These are phyloP conservation scores for Coccomyxa subellipsoidea DNA, from an alignment of 163 green algal genomes.

Conservation along the genomic window DNA sequence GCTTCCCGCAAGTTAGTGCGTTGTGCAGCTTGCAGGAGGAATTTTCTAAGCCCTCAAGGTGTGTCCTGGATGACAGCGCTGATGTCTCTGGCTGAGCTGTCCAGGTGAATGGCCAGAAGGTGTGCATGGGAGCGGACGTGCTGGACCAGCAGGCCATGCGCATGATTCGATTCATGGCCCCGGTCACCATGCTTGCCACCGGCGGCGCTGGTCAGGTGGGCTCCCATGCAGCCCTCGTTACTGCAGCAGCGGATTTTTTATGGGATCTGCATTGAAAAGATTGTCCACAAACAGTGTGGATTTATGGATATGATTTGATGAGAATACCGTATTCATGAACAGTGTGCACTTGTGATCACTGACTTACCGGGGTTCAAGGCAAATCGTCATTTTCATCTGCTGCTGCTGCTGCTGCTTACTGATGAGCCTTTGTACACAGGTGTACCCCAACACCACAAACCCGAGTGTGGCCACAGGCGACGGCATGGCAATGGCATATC, in stretches of 20 bases:
- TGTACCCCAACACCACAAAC: constrained; percentile 98
- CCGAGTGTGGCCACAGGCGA: constrained; percentile 91
- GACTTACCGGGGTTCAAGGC: too few species aligned
- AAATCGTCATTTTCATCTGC: too few species aligned
- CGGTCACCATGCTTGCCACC: constrained; percentile 85
- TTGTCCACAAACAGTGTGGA: too few species aligned
- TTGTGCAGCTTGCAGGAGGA: too few species aligned
- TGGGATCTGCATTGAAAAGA: too few species aligned
- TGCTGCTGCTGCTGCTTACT: background rate
- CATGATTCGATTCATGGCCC: constrained; percentile 80
- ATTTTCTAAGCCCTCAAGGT: too few species aligned
- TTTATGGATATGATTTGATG: too few species aligned
- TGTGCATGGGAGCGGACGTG: constrained; percentile 78
- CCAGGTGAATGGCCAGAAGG: constrained; percentile 34
- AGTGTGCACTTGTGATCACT: too few species aligned
- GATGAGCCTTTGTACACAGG: constrained; percentile 27
- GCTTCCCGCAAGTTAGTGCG: too few species aligned
- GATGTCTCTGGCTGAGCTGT: background rate
- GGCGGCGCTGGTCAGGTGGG: constrained; percentile 86
- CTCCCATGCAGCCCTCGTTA: too few species aligned
- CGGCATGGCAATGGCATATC: constrained; percentile 93
- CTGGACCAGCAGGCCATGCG: constrained; percentile 49
- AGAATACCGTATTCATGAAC: too few species aligned
- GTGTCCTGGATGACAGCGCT: background rate
- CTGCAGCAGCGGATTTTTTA: too few species aligned